These are phyloP conservation scores for Wickerhamiella hasegawae DNA, from an alignment of 805 yeast species.

Conservation along the genomic window DNA sequence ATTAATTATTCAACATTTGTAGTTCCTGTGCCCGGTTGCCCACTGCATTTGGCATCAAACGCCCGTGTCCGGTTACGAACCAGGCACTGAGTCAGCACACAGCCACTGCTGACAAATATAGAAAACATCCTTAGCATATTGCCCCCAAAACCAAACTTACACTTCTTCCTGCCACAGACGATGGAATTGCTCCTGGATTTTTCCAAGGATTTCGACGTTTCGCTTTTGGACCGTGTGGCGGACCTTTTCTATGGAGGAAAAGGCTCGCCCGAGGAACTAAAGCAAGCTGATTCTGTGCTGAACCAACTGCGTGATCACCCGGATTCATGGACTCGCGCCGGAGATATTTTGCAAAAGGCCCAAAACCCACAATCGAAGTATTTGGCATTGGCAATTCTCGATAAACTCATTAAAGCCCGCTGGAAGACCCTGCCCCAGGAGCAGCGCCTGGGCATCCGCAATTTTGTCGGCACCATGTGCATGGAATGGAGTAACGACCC, in stretches of 20 bases:
- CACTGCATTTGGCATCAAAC: too few relatives aligned
- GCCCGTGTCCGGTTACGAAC: too few relatives aligned
- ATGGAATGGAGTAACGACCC: slow-evolving; percentile 81
- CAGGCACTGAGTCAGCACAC: too few relatives aligned
- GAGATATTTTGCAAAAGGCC: slow-evolving; percentile 66
- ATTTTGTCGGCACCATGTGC: slow-evolving; percentile 87
- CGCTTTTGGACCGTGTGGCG: slow-evolving; percentile 67
- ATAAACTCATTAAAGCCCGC: slow-evolving; percentile 74
- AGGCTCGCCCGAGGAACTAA: slow-evolving; percentile 38
- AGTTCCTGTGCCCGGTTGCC: too few relatives aligned
- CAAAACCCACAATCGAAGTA: slow-evolving; percentile 77
- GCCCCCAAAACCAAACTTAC: too few relatives aligned
- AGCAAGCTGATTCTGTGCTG: slow-evolving; percentile 25
- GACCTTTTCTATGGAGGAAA: slow-evolving; percentile 69
- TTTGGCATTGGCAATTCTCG: slow-evolving; percentile 79
- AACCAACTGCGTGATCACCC: slow-evolving; percentile 73
- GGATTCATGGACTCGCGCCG: slow-evolving; percentile 91
- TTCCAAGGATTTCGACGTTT: slow-evolving; percentile 65
- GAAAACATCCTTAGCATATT: too few relatives aligned
- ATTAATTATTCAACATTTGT: too few relatives aligned
- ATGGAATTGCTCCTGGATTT: slow-evolving; percentile 89
- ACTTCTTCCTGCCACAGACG: not conserved
- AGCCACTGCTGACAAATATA: too few relatives aligned
- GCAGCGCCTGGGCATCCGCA: slow-evolving; percentile 84
- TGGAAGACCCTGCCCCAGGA: slow-evolving; percentile 88